Evolutionary conservation across 108 stramenopile species (phyloP).

Genomic region (Epipyxis sp.): DNA sequence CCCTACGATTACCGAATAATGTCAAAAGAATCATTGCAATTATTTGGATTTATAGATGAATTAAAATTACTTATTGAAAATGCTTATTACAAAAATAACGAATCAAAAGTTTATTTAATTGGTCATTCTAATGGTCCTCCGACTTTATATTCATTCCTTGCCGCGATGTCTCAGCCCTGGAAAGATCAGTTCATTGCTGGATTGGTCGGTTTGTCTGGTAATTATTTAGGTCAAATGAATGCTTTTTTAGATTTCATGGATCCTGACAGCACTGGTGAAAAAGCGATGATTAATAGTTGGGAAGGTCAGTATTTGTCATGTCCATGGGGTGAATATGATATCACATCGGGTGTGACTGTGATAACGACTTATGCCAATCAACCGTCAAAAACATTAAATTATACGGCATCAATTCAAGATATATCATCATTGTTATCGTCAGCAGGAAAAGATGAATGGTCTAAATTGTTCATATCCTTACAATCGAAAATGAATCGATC

Average conservation of each 20-base stretch:
- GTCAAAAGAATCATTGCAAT: neutral
- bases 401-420: neutral
- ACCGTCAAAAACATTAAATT: neutral
- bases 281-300: neutral
- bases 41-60: neutral
- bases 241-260: neutral
- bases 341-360: neutral
- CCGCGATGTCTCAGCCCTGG: neutral
- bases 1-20: neutral
- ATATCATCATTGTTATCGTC: neutral
- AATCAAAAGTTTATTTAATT: neutral
- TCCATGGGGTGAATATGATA: neutral
- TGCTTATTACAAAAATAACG: neutral
- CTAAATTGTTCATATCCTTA: neutral
- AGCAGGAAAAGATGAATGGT: neutral
- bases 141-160: neutral
- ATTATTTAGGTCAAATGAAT: neutral
- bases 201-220: neutral
- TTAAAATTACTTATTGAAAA: neutral
- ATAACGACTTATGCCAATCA: neutral
- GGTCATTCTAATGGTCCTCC: neutral
- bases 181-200: neutral
- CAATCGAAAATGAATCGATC: neutral
- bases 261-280: neutral
- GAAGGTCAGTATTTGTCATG: neutral